Evolutionary conservation across 2,329 filamentous ascomycete genomes (phyloP).

Genomic region (Gremmenia infestans): DNA sequence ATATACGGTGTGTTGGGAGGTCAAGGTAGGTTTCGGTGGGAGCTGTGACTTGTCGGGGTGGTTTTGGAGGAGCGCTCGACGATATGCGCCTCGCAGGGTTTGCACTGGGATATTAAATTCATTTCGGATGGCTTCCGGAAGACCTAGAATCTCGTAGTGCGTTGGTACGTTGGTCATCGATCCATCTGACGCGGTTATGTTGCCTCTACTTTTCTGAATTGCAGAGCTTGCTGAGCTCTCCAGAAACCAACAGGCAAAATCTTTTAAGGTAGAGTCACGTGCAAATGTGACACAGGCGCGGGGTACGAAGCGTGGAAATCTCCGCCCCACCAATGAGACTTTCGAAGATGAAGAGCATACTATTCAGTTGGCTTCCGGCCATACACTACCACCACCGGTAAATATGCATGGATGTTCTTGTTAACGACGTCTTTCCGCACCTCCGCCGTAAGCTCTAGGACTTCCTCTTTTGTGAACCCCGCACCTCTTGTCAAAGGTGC

Average conservation of each 20-base stretch:
- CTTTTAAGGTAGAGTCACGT: background rate
- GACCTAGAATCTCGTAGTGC: slow-evolving; percentile 56
- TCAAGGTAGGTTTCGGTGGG: slow-evolving; percentile 7
- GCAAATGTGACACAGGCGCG: background rate
- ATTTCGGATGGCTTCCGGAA: slow-evolving; percentile 46
- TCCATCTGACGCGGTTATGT: slow-evolving; percentile 15
- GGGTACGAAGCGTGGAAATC: no score
- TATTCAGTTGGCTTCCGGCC: slow-evolving; percentile 8
- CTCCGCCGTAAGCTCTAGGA: slow-evolving; percentile 29
- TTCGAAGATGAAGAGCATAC: background rate
- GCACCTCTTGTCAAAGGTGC: slow-evolving; percentile 24
- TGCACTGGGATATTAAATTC: slow-evolving; percentile 39
- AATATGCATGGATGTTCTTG: slow-evolving; percentile 28
- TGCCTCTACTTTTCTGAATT: background rate
- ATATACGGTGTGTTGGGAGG: slow-evolving; percentile 30
- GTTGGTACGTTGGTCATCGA: slow-evolving; percentile 36
- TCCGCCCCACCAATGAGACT: background rate
- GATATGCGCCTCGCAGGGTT: slow-evolving; percentile 59
- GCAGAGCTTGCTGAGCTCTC: background rate
- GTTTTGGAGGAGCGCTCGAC: slow-evolving; percentile 57
- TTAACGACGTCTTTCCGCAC: slow-evolving; percentile 32
- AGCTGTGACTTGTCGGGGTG: slow-evolving; percentile 45
- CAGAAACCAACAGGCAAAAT: no score
- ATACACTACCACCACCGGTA: slow-evolving; percentile 16
- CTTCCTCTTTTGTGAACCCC: slow-evolving; percentile 29